These are phyloP conservation scores for Quercus suber DNA, from an alignment of 306 rosid species.

Conservation along the genomic window DNA sequence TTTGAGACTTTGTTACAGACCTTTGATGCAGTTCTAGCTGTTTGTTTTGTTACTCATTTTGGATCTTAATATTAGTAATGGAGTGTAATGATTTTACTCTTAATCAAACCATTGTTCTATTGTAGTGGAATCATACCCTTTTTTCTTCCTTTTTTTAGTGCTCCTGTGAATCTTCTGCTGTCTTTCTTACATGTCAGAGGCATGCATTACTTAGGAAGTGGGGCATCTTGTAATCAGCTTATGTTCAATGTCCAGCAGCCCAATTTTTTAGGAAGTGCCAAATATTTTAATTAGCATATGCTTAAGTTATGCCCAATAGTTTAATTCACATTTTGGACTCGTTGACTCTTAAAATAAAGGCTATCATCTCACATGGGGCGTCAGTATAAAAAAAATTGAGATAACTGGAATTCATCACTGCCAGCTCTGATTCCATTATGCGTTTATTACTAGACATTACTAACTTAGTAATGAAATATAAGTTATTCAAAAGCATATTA, in stretches of 20 bases:
- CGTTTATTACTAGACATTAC: not conserved
- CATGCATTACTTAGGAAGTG: too few relatives aligned
- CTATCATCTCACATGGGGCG: not conserved
- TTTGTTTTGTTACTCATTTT: slow-evolving; percentile 24
- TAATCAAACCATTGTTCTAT: not conserved
- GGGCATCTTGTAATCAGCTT: not conserved
- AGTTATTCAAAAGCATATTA: not conserved
- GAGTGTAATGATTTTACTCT: slow-evolving; percentile 5
- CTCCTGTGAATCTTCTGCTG: not conserved
- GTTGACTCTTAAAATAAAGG: not conserved
- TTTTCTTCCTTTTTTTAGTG: not conserved
- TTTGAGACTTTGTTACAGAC: slow-evolving; percentile 32
- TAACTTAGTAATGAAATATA: not conserved
- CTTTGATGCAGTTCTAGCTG: slow-evolving; percentile 34
- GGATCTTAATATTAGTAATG: slow-evolving; percentile 29
- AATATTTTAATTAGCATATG: not conserved
- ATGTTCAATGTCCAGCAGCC: not conserved
- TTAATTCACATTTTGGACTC: not conserved
- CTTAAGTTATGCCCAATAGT: not conserved
- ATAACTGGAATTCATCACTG: not conserved
- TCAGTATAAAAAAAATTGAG: not conserved
- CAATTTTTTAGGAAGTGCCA: not conserved
- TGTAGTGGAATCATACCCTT: not conserved
- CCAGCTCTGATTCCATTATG: not conserved
- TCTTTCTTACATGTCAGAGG: not conserved